Percentiles rank a stretch among this genome's conserved stretches.
Conservation (phyloP, 352 stramenopile species). For the Thalassiosira allenii region DNA sequence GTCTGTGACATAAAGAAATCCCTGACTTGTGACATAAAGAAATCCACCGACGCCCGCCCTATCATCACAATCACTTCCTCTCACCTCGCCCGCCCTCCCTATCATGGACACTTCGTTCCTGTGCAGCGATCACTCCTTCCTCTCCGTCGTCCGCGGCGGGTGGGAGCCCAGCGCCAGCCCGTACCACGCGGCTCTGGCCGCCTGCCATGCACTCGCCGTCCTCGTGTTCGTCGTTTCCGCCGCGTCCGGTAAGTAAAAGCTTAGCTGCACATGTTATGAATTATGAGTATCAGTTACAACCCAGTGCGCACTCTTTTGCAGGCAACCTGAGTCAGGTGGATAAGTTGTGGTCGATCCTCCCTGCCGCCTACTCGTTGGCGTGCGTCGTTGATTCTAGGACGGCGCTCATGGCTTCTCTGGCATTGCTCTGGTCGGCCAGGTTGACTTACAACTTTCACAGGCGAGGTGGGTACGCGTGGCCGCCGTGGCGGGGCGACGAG, state of each 20-base stretch:
- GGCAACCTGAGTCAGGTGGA: constrained; percentile 92
- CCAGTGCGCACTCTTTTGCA: no score
- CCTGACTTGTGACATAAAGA: no score
- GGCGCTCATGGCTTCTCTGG: constrained; percentile 87
- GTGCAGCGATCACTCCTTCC: neutral
- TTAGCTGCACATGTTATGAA: no score
- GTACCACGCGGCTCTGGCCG: constrained; percentile 28
- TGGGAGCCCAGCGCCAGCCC: constrained; percentile 6
- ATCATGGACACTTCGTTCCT: neutral
- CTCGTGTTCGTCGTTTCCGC: constrained; percentile 64
- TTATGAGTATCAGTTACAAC: no score
- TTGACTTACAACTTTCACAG: constrained; percentile 93
- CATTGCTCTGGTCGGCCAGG: constrained; percentile 89
- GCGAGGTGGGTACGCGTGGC: constrained; percentile 90
- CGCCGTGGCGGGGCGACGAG: constrained; percentile 87
- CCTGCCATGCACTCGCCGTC: constrained; percentile 33
- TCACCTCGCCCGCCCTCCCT: no score
- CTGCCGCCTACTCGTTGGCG: constrained; percentile 90
- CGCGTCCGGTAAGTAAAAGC: no score
- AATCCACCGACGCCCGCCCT: no score
- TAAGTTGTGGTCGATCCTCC: constrained; percentile 92
- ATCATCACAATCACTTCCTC: no score
- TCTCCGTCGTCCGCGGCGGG: neutral
- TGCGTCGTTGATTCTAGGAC: constrained; percentile 78
- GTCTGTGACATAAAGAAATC: no score